Percentiles rank a stretch among this genome's conserved stretches.
These are phyloP conservation scores for Vararia minispora DNA, from an alignment of 768 basidiomycete genomes.

Conservation along the genomic window DNA sequence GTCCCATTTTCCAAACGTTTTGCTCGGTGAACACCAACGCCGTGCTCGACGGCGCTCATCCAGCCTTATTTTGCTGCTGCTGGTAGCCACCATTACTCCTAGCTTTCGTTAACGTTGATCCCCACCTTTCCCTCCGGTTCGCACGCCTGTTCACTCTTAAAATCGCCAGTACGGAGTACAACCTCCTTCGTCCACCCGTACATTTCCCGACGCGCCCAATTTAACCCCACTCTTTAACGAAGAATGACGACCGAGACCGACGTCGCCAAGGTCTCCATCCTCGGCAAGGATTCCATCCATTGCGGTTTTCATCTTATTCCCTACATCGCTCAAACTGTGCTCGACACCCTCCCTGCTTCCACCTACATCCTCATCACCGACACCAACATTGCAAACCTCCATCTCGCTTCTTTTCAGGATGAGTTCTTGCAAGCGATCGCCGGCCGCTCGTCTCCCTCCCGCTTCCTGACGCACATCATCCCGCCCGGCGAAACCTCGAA, in stretches of 20 bases:
- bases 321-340: conserved; percentile 72
- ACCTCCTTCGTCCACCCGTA: no score
- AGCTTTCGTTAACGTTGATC: no score
- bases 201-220: no score
- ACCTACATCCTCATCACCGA: conserved; percentile 92
- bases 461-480: conserved; percentile 72
- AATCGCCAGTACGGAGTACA: no score
- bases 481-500: conserved; percentile 92
- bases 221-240: no score
- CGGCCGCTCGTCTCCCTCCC: conserved; percentile 23
- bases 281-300: conserved; percentile 36
- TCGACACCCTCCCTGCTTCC: conserved; percentile 61
- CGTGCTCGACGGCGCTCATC: no score
- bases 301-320: conserved; percentile 34
- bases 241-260: conserved; percentile 20
- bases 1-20: no score
- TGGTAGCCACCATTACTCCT: no score
- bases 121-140: no score
- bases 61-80: no score
- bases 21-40: no score
- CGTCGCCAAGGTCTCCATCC: conserved; percentile 33
- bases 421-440: conserved; percentile 46
- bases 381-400: conserved; percentile 74
- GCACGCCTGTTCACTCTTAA: no score
- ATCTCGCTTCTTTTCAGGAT: conserved; percentile 54